phyloP scores from a whole-genome alignment of 306 rosid species.

The Oemleria cerasiformis region DNA sequence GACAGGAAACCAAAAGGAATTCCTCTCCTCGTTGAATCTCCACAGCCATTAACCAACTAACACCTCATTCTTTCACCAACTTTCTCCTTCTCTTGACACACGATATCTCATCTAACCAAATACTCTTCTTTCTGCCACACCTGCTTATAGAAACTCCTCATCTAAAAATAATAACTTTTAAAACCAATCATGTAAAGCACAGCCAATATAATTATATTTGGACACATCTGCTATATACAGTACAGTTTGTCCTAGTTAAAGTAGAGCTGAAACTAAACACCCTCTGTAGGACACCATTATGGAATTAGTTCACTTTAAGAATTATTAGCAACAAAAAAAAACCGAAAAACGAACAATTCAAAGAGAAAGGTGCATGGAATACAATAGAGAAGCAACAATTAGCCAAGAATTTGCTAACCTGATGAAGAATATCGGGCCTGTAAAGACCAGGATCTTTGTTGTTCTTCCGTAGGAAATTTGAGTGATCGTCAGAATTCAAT shows the following conservation, averaged over 20 bases:
- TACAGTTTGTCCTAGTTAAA: background rate
- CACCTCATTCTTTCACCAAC: background rate
- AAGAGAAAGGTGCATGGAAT: background rate
- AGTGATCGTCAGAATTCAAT: slow-evolving; percentile 78
- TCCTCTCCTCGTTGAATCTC: no score
- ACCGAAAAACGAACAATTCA: background rate
- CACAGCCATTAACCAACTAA: no score
- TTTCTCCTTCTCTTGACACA: background rate
- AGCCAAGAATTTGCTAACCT: slow-evolving; percentile 35
- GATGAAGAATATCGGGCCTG: slow-evolving; percentile 85
- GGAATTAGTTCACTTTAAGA: background rate
- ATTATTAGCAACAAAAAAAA: background rate
- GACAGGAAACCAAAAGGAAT: no score
- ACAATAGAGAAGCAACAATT: background rate
- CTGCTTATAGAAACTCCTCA: background rate
- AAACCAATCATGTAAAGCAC: background rate
- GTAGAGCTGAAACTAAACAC: background rate
- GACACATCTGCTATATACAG: background rate
- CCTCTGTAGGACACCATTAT: background rate
- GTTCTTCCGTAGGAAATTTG: slow-evolving; percentile 55
- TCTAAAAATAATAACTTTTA: background rate
- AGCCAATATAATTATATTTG: background rate
- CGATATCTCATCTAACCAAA: background rate
- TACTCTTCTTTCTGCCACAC: background rate
- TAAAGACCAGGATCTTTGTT: slow-evolving; percentile 71